Evolutionary conservation across 345 rosid genomes (phyloP).

Genomic region (Hibiscus trionum): DNA sequence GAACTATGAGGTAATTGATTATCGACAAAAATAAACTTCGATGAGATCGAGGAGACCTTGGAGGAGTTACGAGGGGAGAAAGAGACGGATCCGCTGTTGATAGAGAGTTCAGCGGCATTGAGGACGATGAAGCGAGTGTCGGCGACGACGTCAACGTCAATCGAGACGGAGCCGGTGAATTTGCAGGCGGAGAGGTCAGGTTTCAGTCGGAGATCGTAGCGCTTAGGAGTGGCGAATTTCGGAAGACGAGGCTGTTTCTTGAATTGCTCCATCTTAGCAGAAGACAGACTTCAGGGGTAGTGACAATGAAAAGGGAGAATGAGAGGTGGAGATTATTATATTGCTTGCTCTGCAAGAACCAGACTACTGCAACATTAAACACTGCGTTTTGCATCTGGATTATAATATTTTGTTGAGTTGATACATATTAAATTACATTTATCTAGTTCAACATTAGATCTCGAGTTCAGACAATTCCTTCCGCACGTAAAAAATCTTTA

Average conservation of each 20-base stretch:
- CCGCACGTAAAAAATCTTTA: no score
- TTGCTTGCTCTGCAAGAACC: no score
- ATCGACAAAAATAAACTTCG: background rate
- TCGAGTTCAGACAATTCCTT: no score
- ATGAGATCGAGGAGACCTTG: slow-evolving; percentile 33
- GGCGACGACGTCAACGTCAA: slow-evolving; percentile 52
- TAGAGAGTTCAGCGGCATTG: slow-evolving; percentile 81
- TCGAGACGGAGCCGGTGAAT: slow-evolving; percentile 54
- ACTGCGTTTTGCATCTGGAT: no score
- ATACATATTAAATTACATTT: no score
- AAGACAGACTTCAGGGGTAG: no score
- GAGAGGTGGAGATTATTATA: no score
- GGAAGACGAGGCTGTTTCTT: slow-evolving; percentile 88
- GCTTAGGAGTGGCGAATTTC: slow-evolving; percentile 69
- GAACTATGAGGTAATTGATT: background rate
- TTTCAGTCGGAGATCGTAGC: slow-evolving; percentile 64
- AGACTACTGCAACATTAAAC: no score
- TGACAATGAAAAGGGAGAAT: no score
- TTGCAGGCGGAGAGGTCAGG: slow-evolving; percentile 75
- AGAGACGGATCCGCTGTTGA: slow-evolving; percentile 42
- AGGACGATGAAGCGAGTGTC: slow-evolving; percentile 71
- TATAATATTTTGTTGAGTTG: no score
- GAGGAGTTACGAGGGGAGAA: slow-evolving; percentile 39
- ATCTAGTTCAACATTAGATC: no score
- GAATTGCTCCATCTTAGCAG: slow-evolving; percentile 61